Conservation (phyloP, 805 yeast species). For the Starmera amethionina region DNA sequence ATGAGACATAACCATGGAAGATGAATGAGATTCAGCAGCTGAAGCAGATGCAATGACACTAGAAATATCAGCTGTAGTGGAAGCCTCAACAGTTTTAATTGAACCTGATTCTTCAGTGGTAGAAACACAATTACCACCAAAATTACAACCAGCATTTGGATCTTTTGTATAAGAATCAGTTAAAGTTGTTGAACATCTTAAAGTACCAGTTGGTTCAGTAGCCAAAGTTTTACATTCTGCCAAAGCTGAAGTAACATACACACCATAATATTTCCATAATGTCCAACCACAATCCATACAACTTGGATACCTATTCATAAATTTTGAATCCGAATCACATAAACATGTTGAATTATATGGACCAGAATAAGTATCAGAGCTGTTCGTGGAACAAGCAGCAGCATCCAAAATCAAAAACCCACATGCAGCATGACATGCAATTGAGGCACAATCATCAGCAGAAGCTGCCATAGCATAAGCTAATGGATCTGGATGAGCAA, state of each 20-base stretch:
- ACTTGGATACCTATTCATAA: slow-evolving; percentile 18
- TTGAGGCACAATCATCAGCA: slow-evolving; percentile 21
- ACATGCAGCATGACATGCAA: slow-evolving; percentile 26
- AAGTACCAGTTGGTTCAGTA: slow-evolving; percentile 11
- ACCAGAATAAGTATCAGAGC: slow-evolving; percentile 13
- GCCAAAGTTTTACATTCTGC: slow-evolving; percentile 20
- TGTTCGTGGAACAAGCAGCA: slow-evolving; percentile 17
- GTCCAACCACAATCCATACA: slow-evolving; percentile 34
- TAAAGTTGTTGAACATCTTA: slow-evolving; percentile 17
- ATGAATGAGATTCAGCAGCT: slow-evolving; percentile 2
- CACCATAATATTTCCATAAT: slow-evolving; percentile 27
- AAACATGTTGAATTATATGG: slow-evolving; percentile 23
- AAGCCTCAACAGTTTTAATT: slow-evolving; percentile 1
- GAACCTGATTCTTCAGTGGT: slow-evolving; percentile 1
- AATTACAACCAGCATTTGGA: slow-evolving; percentile 4
- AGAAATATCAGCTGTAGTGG: slow-evolving; percentile 7
- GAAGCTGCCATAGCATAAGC: slow-evolving; percentile 22
- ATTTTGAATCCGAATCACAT: slow-evolving; percentile 20
- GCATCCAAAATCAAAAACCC: slow-evolving; percentile 24
- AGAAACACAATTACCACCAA: slow-evolving; percentile 10
- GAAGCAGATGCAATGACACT: slow-evolving; percentile 1
- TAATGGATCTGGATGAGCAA: slow-evolving; percentile 22
- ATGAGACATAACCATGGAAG: too few relatives aligned
- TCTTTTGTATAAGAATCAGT: slow-evolving; percentile 12
- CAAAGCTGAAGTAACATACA: slow-evolving; percentile 20